Evolutionary conservation across 2,329 filamentous ascomycete genomes (phyloP), one percentile per base, ranked within the genome.

Genomic region (Apiospora phragmitis): DNA sequence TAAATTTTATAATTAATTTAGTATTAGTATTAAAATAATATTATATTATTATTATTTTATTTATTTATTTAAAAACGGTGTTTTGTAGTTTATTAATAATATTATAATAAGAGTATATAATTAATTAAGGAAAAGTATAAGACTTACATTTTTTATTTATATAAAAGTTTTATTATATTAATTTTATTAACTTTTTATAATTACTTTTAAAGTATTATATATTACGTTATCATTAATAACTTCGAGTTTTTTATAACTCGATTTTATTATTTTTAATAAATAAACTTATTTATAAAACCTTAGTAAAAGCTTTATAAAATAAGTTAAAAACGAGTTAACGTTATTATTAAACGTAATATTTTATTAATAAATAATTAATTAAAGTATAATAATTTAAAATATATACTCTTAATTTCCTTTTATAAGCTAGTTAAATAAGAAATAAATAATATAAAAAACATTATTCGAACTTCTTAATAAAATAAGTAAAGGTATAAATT

Each of bases 1-100:
- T 67, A 1, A 72, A 68, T 41, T 75, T 74, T 5, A 77, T 69
- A 7, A 79, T 75, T 24, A 69, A 73, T 70, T 79, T 78, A 21
- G 73, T 68, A 65, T 76, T 29, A 18, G 73, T 73, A 55, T 79
- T 79, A 0, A 71, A 75, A 11, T 71, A 47, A 21, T 68, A 35
- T 4, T 35, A 4, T 35, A 35, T 35, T 35, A 35, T 35, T 4
- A 8, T 8, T 35, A 35, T 8, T 35, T 8, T 4, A 35, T 35
- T 35, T 4, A 35, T 8, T 35, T 35, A 35, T 35, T 35, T 35
- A 35, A 35, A 35, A 8, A 35, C 35, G 35, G 35, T 8, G 4
- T 35, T 35, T 35, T 35, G 8, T 35, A 35, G 8, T 8, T 8
- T 35, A 35, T 35, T 35, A 6, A 59, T 24, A 8, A 59, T 8